phyloP scores from a whole-genome alignment of 768 basidiomycete species.

The Cyclocybe aegerita region DNA sequence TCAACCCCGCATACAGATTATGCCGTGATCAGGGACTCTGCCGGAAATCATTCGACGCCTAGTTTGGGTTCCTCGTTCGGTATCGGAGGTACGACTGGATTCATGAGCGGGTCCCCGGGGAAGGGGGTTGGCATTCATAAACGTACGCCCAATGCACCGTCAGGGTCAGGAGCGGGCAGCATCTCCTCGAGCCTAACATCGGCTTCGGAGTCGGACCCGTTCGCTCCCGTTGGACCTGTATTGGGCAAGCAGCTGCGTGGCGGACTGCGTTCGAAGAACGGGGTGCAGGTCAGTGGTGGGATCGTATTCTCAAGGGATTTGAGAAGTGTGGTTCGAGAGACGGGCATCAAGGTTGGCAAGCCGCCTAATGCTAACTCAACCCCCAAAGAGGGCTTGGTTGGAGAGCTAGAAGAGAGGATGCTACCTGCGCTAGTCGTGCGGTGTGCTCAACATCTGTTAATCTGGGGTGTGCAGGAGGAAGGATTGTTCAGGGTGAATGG shows the following conservation, averaged over 20 bases:
- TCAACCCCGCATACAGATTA: constrained; percentile 26
- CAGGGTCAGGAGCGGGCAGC: constrained; percentile 60
- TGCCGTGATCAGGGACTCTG: constrained; percentile 29
- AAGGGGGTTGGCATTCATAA: constrained; percentile 21
- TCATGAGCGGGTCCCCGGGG: constrained; percentile 1
- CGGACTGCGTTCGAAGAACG: constrained; percentile 37
- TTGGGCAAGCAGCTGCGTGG: constrained; percentile 61
- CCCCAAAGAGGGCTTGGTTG: constrained; percentile 23
- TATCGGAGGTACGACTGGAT: constrained; percentile 1
- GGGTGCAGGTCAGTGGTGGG: constrained; percentile 38
- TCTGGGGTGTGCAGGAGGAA: constrained; percentile 86
- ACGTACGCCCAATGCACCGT: constrained; percentile 62
- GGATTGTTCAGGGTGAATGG: constrained; percentile 88
- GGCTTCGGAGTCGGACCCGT: constrained; percentile 41
- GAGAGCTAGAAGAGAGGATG: constrained; percentile 46
- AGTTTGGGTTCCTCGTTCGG: constrained; percentile 18
- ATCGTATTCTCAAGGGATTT: constrained; percentile 71
- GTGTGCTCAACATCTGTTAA: constrained; percentile 78
- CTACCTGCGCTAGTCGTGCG: constrained; percentile 79
- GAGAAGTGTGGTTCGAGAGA: constrained; percentile 27
- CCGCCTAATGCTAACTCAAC: constrained; percentile 10
- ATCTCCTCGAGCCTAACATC: constrained; percentile 52
- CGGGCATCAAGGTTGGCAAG: constrained; percentile 26
- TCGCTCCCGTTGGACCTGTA: constrained; percentile 40
- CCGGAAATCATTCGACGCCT: constrained; percentile 1